A percentile compares a stretch with the other conserved stretches of the same genome.
These are phyloP conservation scores for Aspergillus homomorphus DNA, from an alignment of 495 filamentous ascomycete genomes.

Conservation along the genomic window DNA sequence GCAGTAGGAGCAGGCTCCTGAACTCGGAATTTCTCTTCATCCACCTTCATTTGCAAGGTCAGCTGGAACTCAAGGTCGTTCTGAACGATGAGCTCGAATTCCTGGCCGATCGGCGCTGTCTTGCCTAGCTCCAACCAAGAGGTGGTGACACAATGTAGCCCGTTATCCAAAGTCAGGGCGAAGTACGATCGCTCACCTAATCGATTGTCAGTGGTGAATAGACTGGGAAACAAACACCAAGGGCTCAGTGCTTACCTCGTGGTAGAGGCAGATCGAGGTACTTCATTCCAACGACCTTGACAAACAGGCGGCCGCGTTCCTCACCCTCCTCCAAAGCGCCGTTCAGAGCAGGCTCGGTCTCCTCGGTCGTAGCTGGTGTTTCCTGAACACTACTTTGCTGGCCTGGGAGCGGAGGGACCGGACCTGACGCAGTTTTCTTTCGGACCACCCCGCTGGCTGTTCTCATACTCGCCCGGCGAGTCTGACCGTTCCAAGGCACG, in stretches of 20 bases:
- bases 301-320: conserved; percentile 90
- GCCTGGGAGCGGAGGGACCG: conserved; percentile 81
- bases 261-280: conserved; percentile 89
- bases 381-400: conserved; percentile 74
- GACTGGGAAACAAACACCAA: conserved; percentile 5
- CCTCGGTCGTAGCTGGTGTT: conserved; percentile 57
- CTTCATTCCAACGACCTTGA: conserved; percentile 96
- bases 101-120: conserved; percentile 92
- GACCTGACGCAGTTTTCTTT: conserved; percentile 59
- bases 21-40: conserved; percentile 57
- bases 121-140: conserved; percentile 91
- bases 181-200: conserved; percentile 87
- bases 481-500: conserved; percentile 88
- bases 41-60: conserved; percentile 91
- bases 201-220: conserved; percentile 25
- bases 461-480: conserved; percentile 64
- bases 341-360: conserved; percentile 53
- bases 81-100: conserved; percentile 95
- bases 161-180: conserved; percentile 92
- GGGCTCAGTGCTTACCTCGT: conserved; percentile 59
- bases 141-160: conserved; percentile 95
- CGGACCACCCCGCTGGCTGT: conserved; percentile 57
- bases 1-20: conserved; percentile 48
- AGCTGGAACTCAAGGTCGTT: conserved; percentile 97
- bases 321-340: conserved; percentile 68